Evolutionary conservation across 2,329 filamentous ascomycete genomes (phyloP).

Genomic region (Verticillium nonalfalfae): DNA sequence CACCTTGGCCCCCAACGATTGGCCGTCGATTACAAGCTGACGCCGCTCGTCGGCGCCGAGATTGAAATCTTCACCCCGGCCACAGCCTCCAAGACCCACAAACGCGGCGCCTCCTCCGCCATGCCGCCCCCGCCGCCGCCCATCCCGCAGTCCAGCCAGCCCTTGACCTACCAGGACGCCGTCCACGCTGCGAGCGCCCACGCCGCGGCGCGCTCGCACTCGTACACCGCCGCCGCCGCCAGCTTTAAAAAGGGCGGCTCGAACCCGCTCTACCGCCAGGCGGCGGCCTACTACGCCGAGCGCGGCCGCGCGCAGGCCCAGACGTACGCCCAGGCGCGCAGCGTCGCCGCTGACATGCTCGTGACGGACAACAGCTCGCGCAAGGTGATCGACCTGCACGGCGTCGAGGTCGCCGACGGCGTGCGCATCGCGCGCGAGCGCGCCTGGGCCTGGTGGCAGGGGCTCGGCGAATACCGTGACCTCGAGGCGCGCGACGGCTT

Average conservation of each 20-base stretch:
- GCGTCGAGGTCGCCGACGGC: constrained; percentile 73
- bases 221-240: constrained; percentile 29
- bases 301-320: constrained; percentile 59
- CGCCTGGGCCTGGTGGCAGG: constrained; percentile 70
- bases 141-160: not conserved
- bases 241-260: constrained; percentile 51
- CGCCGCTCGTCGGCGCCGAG: constrained; percentile 25
- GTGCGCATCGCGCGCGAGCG: constrained; percentile 67
- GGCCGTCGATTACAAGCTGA: constrained; percentile 29
- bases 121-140: not conserved
- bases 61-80: constrained; percentile 15
- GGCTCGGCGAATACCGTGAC: constrained; percentile 58
- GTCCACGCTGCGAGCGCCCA: constrained; percentile 18
- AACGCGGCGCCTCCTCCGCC: not conserved
- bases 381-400: constrained; percentile 71
- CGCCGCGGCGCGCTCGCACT: constrained; percentile 20
- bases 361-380: constrained; percentile 58
- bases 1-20: constrained; percentile 30
- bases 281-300: constrained; percentile 69
- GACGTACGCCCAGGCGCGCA: constrained; percentile 50
- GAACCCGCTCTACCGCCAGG: constrained; percentile 67
- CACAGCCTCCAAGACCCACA: not conserved
- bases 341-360: constrained; percentile 62
- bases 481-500: constrained; percentile 48
- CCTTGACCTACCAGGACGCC: constrained; percentile 5